Base-by-base conservation (phyloP, 495 filamentous ascomycete species). In the Letharia columbiana region DNA sequence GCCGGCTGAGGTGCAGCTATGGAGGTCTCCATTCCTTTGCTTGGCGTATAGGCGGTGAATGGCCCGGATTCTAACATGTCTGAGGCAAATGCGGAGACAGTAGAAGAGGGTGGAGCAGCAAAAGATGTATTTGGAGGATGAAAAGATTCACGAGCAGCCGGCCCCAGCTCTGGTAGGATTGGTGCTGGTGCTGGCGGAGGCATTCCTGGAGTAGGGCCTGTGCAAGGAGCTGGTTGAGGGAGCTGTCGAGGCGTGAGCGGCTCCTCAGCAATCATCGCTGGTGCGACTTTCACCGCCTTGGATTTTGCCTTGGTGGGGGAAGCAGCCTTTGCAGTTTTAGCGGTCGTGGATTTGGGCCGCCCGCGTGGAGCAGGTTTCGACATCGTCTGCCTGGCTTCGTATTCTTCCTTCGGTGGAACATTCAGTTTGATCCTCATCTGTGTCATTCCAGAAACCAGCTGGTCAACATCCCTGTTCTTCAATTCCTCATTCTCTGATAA, bases 351-450 rank as follows among this genome's bases (percentile, higher is more conserved):
- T 50, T 67, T 75, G 20, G 61, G 63, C 31, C 50, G 64, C 73
- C 77, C 69, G 79, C 78, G 23, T 66, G 66, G 39, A 11, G 69
- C 60, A 61, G 64, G 39, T 45, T 71, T 75, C 11, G 74, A 72
- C 60, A 79, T 76, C 39, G 74, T 75, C 70, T 85, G 81, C 41
- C 81, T 77, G 9, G 82, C 83, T 44, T 89, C 88, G 63, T 87
- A 82, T 71, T 90, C 87, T 65, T 91, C 86, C 35, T 87, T 84
- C 0, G 88, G 84, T 0, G 89, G 79, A 50, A 93, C 78, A 54
- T 86, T 90, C 59, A 95, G 79, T 70, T 87, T 92, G 69, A 95
- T 86, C 40, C 75, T 77, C 67, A 80, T 74, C 69, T 86, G 89
- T 70, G 87, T 87, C 74, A 93, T 81, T 17, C 84, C 84, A n/a